Conservation (phyloP, 2,329 filamentous ascomycete genomes). For the Dothistroma pini region DNA sequence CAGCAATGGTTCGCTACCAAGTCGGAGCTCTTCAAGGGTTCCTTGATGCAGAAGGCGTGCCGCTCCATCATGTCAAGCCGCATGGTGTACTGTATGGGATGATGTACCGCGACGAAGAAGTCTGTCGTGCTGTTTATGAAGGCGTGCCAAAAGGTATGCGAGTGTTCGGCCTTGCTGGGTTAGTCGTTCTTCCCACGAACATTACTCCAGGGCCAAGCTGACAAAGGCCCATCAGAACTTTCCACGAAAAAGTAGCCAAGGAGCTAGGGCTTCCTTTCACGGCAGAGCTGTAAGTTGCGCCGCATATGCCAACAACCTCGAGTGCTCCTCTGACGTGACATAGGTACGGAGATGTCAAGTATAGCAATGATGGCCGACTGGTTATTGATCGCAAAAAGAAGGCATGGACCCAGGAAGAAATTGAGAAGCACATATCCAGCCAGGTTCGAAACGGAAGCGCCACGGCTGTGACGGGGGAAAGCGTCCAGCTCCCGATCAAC, state of each 20-base stretch:
- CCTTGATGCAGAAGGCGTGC: slow-evolving; percentile 53
- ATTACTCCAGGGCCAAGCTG: not conserved
- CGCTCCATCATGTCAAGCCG: slow-evolving; percentile 55
- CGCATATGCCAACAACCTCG: not conserved
- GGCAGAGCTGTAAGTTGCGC: slow-evolving; percentile 42
- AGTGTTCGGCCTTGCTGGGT: slow-evolving; percentile 53
- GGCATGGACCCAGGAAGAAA: slow-evolving; percentile 44
- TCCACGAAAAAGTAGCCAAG: slow-evolving; percentile 52
- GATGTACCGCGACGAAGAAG: slow-evolving; percentile 50
- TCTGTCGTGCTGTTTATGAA: slow-evolving; percentile 52
- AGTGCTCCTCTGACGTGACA: not conserved
- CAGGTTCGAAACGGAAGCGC: slow-evolving; percentile 42
- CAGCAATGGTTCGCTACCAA: slow-evolving; percentile 58
- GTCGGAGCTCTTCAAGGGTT: slow-evolving; percentile 61
- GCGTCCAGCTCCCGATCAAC: slow-evolving; percentile 40
- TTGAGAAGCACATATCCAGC: slow-evolving; percentile 38
- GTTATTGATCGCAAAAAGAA: slow-evolving; percentile 60
- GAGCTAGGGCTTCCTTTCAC: slow-evolving; percentile 53
- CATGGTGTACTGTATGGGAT: slow-evolving; percentile 58
- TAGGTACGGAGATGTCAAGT: slow-evolving; percentile 54
- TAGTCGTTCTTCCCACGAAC: not conserved
- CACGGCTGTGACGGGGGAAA: slow-evolving; percentile 41
- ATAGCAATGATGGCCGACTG: slow-evolving; percentile 45
- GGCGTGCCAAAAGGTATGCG: slow-evolving; percentile 50
- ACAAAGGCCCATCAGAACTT: slow-evolving; percentile 32